These are phyloP conservation scores for Yamadazyma sp. DNA, from an alignment of 805 yeast species.

Conservation along the genomic window DNA sequence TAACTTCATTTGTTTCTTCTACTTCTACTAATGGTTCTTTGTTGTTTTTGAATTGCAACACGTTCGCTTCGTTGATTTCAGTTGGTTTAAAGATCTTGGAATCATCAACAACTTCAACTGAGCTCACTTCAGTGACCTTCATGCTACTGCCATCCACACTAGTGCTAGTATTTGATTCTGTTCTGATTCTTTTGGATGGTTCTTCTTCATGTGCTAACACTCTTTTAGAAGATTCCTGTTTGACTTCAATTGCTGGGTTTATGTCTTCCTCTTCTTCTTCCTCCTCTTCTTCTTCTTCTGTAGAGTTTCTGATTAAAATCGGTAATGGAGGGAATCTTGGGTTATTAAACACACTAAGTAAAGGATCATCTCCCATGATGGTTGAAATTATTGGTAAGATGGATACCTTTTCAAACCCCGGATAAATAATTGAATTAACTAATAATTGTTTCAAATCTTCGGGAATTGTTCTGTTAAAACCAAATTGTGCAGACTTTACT, in stretches of 20 bases:
- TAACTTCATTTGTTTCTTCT: background rate
- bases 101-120: slow-evolving; percentile 1
- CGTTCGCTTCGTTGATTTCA: slow-evolving; percentile 1
- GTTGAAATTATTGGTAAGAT: slow-evolving; percentile 67
- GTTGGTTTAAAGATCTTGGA: slow-evolving; percentile 3
- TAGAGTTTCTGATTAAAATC: slow-evolving; percentile 19
- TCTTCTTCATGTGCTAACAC: background rate
- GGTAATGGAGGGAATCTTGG: slow-evolving; percentile 69
- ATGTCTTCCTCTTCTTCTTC: slow-evolving; percentile 15
- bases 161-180: background rate
- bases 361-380: slow-evolving; percentile 47
- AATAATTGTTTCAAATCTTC: slow-evolving; percentile 36
- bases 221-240: slow-evolving; percentile 1
- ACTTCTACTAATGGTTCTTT: background rate
- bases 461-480: slow-evolving; percentile 20
- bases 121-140: background rate
- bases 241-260: background rate
- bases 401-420: slow-evolving; percentile 62
- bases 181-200: slow-evolving; percentile 9
- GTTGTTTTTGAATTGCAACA: slow-evolving; percentile 7
- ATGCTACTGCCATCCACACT: no score
- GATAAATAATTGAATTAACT: slow-evolving; percentile 59
- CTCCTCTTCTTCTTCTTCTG: slow-evolving; percentile 38
- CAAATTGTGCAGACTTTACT: slow-evolving; percentile 23
- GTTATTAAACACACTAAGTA: slow-evolving; percentile 60